These are phyloP conservation scores for Cryptosporidium ryanae DNA, from an alignment of 169 alveolate genomes.

Conservation along the genomic window DNA sequence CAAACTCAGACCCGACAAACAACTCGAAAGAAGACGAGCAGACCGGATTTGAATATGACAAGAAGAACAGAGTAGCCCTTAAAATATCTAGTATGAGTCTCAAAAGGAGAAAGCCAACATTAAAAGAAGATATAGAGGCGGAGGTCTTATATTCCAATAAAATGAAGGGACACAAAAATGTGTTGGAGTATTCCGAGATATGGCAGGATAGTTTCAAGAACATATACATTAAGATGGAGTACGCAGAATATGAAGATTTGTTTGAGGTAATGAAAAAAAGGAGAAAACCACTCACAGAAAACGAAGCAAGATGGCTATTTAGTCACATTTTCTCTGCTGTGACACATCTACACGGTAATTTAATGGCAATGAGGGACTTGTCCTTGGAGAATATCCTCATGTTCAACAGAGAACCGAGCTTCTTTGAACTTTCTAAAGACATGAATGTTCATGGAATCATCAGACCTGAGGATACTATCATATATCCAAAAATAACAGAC, in stretches of 20 bases:
- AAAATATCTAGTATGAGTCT: conserved; percentile 55
- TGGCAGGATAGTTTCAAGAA: conserved; percentile 72
- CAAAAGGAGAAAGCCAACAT: conserved; percentile 48
- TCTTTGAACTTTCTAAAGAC: conserved; percentile 22
- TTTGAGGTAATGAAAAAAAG: conserved; percentile 80
- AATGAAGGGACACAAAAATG: conserved; percentile 59
- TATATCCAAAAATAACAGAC: conserved; percentile 81
- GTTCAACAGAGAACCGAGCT: conserved; percentile 77
- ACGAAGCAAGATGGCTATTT: conserved; percentile 79
- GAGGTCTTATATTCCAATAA: conserved; percentile 26
- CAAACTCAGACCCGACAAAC: background rate
- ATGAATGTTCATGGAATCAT: conserved; percentile 10
- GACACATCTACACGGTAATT: conserved; percentile 73
- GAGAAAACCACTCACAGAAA: conserved; percentile 76
- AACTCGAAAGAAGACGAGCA: background rate
- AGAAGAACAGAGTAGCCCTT: conserved; percentile 25
- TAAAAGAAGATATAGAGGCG: conserved; percentile 60
- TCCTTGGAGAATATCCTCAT: conserved; percentile 82
- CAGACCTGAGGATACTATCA: conserved; percentile 75
- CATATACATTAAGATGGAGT: conserved; percentile 77
- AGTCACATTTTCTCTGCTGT: conserved; percentile 77
- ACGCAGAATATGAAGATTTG: conserved; percentile 79
- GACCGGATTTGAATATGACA: background rate
- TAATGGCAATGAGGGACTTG: conserved; percentile 78
- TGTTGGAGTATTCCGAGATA: conserved; percentile 55